Conservation (phyloP, 441 rosid species). For the Adansonia rubrostipa region DNA sequence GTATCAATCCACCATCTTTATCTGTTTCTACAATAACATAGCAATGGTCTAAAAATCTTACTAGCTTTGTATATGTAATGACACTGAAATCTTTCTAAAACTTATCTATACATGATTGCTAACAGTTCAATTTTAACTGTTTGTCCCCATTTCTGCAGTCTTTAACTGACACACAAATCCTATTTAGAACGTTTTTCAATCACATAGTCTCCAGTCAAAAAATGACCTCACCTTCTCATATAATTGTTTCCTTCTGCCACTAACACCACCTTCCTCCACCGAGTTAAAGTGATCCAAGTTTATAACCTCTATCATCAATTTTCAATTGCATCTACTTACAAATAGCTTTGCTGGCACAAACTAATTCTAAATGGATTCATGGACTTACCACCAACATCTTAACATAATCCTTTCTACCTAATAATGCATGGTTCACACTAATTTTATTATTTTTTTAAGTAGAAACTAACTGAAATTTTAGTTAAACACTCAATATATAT, state of each 20-base stretch:
- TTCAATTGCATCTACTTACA: background rate
- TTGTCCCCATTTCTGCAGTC: background rate
- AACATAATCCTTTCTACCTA: constrained; percentile 2
- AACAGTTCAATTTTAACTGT: background rate
- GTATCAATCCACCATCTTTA: background rate
- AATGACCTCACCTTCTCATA: background rate
- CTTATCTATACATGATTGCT: background rate
- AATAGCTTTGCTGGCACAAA: background rate
- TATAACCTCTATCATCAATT: background rate
- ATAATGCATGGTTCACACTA: background rate
- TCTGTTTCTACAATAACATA: background rate
- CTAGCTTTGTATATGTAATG: constrained; percentile 9
- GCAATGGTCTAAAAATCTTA: background rate
- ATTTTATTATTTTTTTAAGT: background rate
- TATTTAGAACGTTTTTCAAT: background rate
- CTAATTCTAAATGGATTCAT: background rate
- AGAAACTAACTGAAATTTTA: background rate
- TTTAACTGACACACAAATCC: background rate
- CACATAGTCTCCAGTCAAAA: background rate
- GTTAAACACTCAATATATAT: background rate
- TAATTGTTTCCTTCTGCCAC: background rate
- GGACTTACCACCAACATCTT: background rate
- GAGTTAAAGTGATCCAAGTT: background rate
- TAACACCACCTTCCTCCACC: background rate
- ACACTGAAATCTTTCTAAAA: background rate